Conservation (phyloP, 208 protist genomes). For the Porcisia deanei region DNA sequence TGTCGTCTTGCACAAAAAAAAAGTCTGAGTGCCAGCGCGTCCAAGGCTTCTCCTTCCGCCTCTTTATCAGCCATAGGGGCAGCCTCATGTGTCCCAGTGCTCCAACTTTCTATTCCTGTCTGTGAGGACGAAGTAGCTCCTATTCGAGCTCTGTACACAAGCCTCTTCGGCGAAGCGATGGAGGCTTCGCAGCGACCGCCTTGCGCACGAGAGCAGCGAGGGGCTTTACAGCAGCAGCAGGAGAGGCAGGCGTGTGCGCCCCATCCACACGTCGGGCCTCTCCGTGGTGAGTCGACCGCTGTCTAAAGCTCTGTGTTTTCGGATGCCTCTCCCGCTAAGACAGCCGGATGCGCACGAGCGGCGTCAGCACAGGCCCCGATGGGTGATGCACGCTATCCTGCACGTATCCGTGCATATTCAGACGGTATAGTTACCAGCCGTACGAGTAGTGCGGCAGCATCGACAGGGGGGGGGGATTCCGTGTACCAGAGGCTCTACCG, state of each 20-base stretch:
- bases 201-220: not conserved
- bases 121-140: conserved; percentile 13
- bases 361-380: not conserved
- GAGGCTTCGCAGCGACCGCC: conserved; percentile 14
- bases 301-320: not conserved
- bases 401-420: not conserved
- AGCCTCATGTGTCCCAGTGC: conserved; percentile 7
- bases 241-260: conserved; percentile 15
- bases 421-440: not conserved
- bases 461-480: not conserved
- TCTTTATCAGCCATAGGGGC: not conserved
- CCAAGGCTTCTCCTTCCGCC: not conserved
- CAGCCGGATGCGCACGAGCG: not conserved
- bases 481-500: conserved; percentile 30
- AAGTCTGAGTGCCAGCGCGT: not conserved
- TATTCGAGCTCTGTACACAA: conserved; percentile 9
- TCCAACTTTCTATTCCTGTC: conserved; percentile 5
- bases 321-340: not conserved
- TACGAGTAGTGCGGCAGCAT: not conserved
- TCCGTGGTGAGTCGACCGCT: not conserved
- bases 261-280: not conserved
- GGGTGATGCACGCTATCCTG: not conserved
- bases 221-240: not conserved
- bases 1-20: not conserved
- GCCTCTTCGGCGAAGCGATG: conserved; percentile 21